Conservation (phyloP, 495 filamentous ascomycete genomes). For the Platismatia glauca region DNA sequence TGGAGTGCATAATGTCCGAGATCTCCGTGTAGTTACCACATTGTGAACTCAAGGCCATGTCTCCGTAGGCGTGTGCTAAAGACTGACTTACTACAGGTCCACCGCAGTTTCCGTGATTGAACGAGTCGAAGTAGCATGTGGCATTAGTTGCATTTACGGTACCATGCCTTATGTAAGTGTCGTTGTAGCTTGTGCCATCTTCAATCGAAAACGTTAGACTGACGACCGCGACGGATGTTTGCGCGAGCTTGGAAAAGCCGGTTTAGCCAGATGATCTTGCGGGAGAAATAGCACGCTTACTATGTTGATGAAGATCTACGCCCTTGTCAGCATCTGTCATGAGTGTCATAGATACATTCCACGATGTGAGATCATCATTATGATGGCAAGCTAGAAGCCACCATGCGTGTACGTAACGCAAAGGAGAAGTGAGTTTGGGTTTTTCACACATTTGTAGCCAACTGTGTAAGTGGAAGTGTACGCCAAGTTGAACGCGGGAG, state of each 20-base stretch:
- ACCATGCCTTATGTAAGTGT: slow-evolving; percentile 10
- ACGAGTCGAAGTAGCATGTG: slow-evolving; percentile 9
- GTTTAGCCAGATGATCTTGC: neutral
- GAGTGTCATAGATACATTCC: too few relatives aligned
- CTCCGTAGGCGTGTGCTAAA: slow-evolving; percentile 17
- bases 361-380: neutral
- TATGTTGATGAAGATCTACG: slow-evolving; percentile 8
- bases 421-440: neutral
- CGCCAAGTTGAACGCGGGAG: too few relatives aligned
- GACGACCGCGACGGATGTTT: slow-evolving; percentile 13
- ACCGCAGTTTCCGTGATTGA: neutral
- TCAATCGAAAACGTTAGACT: slow-evolving; percentile 13
- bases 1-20: slow-evolving; percentile 1
- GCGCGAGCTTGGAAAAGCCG: slow-evolving; percentile 6
- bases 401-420: neutral
- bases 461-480: too few relatives aligned
- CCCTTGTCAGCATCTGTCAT: too few relatives aligned
- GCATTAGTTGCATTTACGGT: slow-evolving; percentile 14
- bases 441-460: neutral
- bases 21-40: slow-evolving; percentile 10
- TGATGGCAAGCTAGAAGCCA: neutral
- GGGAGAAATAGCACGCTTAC: neutral
- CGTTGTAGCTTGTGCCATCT: slow-evolving; percentile 14
- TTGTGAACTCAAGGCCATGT: neutral
- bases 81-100: neutral